phyloP scores from a whole-genome alignment of 2,329 filamentous ascomycete species.

The Colletotrichum noveboracense region DNA sequence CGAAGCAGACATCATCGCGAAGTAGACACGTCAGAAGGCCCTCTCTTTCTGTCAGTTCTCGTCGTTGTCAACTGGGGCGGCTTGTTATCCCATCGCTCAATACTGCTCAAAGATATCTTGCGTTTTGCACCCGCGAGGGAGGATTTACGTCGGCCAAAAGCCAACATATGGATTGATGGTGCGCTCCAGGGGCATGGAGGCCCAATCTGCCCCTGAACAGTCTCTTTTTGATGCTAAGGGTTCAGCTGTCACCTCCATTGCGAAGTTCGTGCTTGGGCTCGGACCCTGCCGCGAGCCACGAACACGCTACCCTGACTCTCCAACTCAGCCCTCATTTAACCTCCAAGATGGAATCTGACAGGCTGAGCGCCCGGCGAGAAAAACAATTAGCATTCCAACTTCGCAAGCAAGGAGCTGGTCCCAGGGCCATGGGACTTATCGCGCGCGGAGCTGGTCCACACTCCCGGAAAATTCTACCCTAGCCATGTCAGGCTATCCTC shows the following conservation, averaged over 20 bases:
- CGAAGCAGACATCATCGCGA: neutral
- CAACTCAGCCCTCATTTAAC: neutral
- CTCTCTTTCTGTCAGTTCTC: neutral
- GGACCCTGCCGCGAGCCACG: neutral
- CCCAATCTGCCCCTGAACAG: slow-evolving; percentile 5
- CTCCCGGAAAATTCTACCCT: neutral
- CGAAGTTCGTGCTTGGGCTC: neutral
- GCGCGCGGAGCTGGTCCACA: neutral
- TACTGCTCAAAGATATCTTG: neutral
- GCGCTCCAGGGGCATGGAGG: neutral
- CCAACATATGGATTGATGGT: neutral
- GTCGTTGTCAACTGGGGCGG: neutral
- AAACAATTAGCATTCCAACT: neutral
- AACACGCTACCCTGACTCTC: slow-evolving; percentile 1
- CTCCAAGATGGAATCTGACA: neutral
- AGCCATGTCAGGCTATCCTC: neutral
- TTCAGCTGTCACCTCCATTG: slow-evolving; percentile 3
- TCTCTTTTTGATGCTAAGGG: neutral
- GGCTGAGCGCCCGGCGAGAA: neutral
- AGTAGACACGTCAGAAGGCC: neutral
- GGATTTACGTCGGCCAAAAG: neutral
- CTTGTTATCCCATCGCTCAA: neutral
- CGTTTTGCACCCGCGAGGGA: neutral
- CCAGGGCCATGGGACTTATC: neutral
- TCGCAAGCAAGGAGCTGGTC: neutral